Percentiles rank a stretch among this genome's conserved stretches.
These are phyloP conservation scores for Stagonosporopsis chrysanthemi DNA, from an alignment of 2,329 filamentous ascomycete genomes.

Conservation along the genomic window DNA sequence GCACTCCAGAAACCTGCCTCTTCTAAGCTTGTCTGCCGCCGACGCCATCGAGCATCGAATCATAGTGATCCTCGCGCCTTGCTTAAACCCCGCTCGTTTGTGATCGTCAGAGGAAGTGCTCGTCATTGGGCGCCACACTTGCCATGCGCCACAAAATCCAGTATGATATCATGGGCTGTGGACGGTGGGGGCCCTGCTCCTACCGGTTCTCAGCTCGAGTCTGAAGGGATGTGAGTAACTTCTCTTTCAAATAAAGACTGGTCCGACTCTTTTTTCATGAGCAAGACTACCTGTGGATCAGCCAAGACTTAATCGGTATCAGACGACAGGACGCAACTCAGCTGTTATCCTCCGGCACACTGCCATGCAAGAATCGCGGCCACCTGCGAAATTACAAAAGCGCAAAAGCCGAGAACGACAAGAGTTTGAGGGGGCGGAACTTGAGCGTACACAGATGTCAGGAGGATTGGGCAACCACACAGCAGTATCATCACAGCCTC, in stretches of 20 bases:
- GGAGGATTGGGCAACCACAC: slow-evolving; percentile 27
- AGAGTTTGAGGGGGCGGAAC: slow-evolving; percentile 24
- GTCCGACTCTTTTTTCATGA: background rate
- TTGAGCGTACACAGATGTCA: slow-evolving; percentile 26
- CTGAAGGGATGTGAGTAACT: background rate
- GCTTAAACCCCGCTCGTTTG: slow-evolving; percentile 17
- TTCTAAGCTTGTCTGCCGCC: slow-evolving; percentile 20
- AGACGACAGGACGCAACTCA: background rate
- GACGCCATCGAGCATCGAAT: slow-evolving; percentile 32
- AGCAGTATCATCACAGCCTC: slow-evolving; percentile 30
- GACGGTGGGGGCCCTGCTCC: slow-evolving; percentile 17
- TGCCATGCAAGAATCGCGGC: slow-evolving; percentile 35
- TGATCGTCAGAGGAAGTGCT: slow-evolving; percentile 20
- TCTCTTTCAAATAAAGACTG: slow-evolving; percentile 4
- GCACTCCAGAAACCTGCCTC: slow-evolving; percentile 21
- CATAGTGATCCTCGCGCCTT: slow-evolving; percentile 30
- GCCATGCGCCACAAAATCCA: slow-evolving; percentile 30
- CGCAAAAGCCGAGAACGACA: slow-evolving; percentile 42
- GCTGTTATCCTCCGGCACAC: background rate
- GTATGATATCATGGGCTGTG: slow-evolving; percentile 38
- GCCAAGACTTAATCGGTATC: background rate
- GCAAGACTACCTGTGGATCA: background rate
- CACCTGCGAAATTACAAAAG: slow-evolving; percentile 43
- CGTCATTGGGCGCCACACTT: slow-evolving; percentile 34
- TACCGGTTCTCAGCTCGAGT: slow-evolving; percentile 10